A percentile compares a stretch with the other conserved stretches of the same genome.
Evolutionary conservation across 345 rosid genomes (phyloP).

Genomic region (Populus nigra): DNA sequence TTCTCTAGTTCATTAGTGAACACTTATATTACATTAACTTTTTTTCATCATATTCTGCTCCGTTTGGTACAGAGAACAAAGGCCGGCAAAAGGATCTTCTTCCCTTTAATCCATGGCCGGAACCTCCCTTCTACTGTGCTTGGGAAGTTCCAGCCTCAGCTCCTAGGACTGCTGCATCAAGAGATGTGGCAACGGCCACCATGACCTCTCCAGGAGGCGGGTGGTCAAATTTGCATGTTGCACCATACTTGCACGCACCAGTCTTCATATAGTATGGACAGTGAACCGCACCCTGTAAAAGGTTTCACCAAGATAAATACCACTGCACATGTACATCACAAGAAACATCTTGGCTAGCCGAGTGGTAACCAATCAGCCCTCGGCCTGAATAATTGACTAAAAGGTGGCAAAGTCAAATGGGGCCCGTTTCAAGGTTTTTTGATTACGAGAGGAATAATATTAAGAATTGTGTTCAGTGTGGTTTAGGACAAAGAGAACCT

Average conservation of each 20-base stretch:
- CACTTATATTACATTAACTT: neutral
- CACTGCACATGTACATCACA: neutral
- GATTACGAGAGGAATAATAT: neutral
- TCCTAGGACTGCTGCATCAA: conserved; percentile 25
- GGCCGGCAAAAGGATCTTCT: neutral
- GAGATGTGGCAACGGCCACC: conserved; percentile 44
- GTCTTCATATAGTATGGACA: conserved; percentile 97
- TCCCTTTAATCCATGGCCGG: neutral
- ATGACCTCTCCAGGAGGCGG: conserved; percentile 94
- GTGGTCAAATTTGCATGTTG: conserved; percentile 86
- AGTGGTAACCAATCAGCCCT: neutral
- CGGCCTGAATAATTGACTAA: neutral
- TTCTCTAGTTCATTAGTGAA: neutral
- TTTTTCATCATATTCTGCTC: neutral
- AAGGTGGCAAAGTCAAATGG: neutral
- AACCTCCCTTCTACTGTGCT: neutral
- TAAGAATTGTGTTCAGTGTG: neutral
- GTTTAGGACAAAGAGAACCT: neutral
- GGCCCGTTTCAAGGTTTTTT: neutral
- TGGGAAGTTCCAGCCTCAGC: conserved; percentile 5
- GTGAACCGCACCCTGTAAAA: conserved; percentile 58
- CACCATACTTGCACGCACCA: conserved; percentile 82
- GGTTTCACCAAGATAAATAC: conserved; percentile 6
- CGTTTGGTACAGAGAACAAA: neutral
- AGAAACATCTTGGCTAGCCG: neutral